A percentile compares a stretch with the other conserved stretches of the same genome.
Conservation (phyloP, 2,329 filamentous ascomycete genomes). For the Seiridium unicorne region DNA sequence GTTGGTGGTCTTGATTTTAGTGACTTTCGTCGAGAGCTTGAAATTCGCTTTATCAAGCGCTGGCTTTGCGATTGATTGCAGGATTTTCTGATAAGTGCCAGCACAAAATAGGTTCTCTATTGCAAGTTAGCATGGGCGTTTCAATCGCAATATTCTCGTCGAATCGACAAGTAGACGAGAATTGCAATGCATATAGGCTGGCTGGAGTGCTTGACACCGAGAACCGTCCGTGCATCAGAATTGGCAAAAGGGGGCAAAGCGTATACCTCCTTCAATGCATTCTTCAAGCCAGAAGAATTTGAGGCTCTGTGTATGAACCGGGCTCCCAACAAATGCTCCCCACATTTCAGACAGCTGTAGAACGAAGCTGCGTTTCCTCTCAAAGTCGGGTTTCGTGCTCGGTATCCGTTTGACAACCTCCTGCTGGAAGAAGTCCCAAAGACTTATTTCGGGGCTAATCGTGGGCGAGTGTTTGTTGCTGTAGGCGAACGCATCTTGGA, state of each 20-base stretch:
- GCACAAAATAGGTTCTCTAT: conserved; percentile 60
- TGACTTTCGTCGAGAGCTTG: conserved; percentile 45
- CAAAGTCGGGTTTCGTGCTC: conserved; percentile 37
- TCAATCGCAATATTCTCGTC: neutral
- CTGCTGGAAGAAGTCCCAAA: conserved; percentile 52
- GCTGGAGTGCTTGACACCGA: too few relatives aligned
- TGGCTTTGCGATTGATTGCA: conserved; percentile 57
- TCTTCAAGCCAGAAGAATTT: conserved; percentile 80
- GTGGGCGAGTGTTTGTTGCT: conserved; percentile 56
- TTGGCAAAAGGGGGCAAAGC: conserved; percentile 22
- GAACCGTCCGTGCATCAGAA: neutral
- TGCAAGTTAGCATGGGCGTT: neutral
- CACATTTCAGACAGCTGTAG: conserved; percentile 61
- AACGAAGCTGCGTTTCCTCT: conserved; percentile 40
- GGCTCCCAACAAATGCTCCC: conserved; percentile 70
- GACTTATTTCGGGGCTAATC: conserved; percentile 45
- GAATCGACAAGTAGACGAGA: neutral
- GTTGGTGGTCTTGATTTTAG: conserved; percentile 36
- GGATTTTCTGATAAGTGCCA: conserved; percentile 57
- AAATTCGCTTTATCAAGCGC: conserved; percentile 55
- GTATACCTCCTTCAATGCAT: conserved; percentile 67
- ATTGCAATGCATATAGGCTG: too few relatives aligned
- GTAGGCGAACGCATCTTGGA: conserved; percentile 65
- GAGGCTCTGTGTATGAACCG: conserved; percentile 63
- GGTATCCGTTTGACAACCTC: conserved; percentile 45